phyloP scores from a whole-genome alignment of 139 green algal species.

The Chloropicon primus region DNA sequence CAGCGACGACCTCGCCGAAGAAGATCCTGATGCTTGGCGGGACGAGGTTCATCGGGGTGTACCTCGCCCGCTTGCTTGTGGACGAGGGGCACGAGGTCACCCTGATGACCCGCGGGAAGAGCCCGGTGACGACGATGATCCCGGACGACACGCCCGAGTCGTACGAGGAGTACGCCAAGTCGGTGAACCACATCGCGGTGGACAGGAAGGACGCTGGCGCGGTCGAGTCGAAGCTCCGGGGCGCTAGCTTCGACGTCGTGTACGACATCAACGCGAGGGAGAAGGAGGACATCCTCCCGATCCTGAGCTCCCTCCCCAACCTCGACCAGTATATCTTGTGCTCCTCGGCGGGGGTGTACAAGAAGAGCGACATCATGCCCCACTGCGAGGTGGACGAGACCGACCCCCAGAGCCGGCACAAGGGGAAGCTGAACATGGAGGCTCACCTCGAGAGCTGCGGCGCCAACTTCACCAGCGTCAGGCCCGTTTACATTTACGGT shows the following conservation, averaged over 20 bases:
- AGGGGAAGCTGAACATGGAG: conserved; percentile 96
- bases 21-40: conserved; percentile 55
- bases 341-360: conserved; percentile 84
- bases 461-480: conserved; percentile 74
- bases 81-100: conserved; percentile 81
- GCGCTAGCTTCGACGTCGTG: conserved; percentile 77
- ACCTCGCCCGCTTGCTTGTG: conserved; percentile 79
- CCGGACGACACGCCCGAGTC: conserved; percentile 71
- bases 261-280: conserved; percentile 97
- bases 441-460: conserved; percentile 49
- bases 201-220: conserved; percentile 60
- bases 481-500: conserved; percentile 95
- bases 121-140: conserved; percentile 64
- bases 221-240: conserved; percentile 49
- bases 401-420: conserved; percentile 82
- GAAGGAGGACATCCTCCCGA: conserved; percentile 49
- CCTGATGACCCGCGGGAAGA: conserved; percentile 87
- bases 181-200: conserved; percentile 77
- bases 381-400: conserved; percentile 77
- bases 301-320: conserved; percentile 53
- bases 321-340: conserved; percentile 83
- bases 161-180: conserved; percentile 47
- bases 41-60: conserved; percentile 92
- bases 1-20: conserved; percentile 10
- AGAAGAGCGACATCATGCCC: conserved; percentile 86